Base-by-base conservation (phyloP, 768 basidiomycete species). In the Amanita molliuscula region DNA sequence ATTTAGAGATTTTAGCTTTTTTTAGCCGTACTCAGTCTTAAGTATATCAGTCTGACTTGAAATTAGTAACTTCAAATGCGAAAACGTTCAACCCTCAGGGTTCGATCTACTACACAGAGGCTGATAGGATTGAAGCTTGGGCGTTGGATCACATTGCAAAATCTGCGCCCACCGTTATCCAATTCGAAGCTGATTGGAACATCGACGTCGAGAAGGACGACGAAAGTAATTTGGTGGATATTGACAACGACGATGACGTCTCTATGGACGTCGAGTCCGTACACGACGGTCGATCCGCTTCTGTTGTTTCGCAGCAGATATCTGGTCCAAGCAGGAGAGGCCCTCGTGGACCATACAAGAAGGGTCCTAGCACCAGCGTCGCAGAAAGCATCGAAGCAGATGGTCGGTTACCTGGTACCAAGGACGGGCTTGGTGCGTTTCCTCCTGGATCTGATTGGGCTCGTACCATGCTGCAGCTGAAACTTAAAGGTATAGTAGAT, bases 171-270 rank as follows among this genome's bases (percentile, higher is more conserved):
- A 84, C 79, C 13, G 87, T 88, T 36, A 86, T 88, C 51, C 85
- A 88, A 50, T 84, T 82, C 60, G 86, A 88, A 66, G 79, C 82
- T 1, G 83, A 88, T 60, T 88, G 86, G 86, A 88, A 85, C 56
- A 82, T 88, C 51, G 86, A 90, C 47, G 68, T 84, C 7, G 86
- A 86, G 58, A 76, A 75, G 31, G 85, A 84, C 35, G 83, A 78
- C 51, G 75, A 76, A 36, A 66, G 67, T 3, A 59, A 57, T 1
- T 56, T 65, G 8, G 61, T 70, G 31, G 66, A 68, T 36, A 59
- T 72, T 21, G 72, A 73, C 35, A 66, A 68, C 6, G 69, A 71
- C 33, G 70, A 71, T 2, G 69, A 69, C 5, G 61, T 64, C 20
- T 57, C 50, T 8, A 73, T 75, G 64, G 75, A 77, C 13, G 55